Base-by-base conservation (phyloP, 2,329 filamentous ascomycete species). In the Cladosporium sphaerospermum region DNA sequence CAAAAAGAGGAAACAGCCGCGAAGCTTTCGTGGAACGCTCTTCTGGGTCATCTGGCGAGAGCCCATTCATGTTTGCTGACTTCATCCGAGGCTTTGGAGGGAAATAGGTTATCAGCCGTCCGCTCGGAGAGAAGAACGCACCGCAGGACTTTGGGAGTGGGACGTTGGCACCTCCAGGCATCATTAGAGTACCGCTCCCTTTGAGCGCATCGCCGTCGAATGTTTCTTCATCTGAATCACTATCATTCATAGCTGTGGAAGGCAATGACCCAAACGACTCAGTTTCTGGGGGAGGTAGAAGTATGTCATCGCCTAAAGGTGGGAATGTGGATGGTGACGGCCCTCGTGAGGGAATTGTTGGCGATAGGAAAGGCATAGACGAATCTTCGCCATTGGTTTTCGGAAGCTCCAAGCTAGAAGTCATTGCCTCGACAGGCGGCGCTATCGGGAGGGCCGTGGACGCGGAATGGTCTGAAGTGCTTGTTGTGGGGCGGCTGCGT, bases 211-310 rank as follows among this genome's bases (percentile, higher is more conserved):
- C 75, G 16, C 57, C 58, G 7, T 61, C 61, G 50, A 67, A 96
- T 59, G 88, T 92, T 59, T 93, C 89, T 54, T 88, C 86, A 31
- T 70, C 73, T 36, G 75, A 67, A 51, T 67, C 65, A 47, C 63
- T 63, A 39, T 65, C 62, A 52, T 61, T 41, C 14, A 54, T 57
- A 36, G 44, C 67, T 66, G 46, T 73, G 67, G 53, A 71, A 58
- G 11, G 73, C 68, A 42, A 71, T 70, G 56, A 75, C 59, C 56
- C 71, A 68, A 59, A 73, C 62, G 51, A 81, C 7, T 87, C 84
- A 58, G 85, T 80, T 43, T 73, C 68, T 34, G 72, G 78, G 9
- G 85, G 81, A 43, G 75, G 70, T 45, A 73, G 67, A 53, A 60
- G 61, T 10, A 81, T 72, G 55, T 77, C 81, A 39, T 84, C 80